phyloP scores from a whole-genome alignment of 345 rosid genomes.

The Gossypium bickii region DNA sequence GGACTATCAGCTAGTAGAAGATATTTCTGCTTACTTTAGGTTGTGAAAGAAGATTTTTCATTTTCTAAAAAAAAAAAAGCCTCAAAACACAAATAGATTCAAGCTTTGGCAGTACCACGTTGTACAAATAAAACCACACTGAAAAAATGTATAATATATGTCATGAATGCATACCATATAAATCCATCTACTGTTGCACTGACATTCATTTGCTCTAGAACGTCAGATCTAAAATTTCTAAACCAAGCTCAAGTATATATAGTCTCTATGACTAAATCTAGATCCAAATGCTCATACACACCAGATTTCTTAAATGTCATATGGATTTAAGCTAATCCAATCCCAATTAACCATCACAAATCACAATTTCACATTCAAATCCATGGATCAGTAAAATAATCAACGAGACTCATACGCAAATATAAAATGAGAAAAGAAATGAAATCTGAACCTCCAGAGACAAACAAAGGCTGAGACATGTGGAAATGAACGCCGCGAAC shows the following conservation, averaged over 20 bases:
- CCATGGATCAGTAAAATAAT: neutral
- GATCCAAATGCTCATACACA: neutral
- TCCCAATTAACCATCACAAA: neutral
- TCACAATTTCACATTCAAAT: slow-evolving; percentile 1
- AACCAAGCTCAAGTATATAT: neutral
- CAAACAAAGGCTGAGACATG: slow-evolving; percentile 81
- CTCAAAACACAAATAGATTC: neutral
- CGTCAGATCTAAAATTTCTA: neutral
- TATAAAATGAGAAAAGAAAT: neutral
- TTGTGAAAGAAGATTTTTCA: neutral
- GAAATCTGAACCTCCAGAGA: slow-evolving; percentile 66
- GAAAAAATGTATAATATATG: neutral
- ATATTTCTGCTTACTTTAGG: neutral
- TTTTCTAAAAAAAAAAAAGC: neutral
- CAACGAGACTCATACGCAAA: neutral
- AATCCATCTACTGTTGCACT: neutral
- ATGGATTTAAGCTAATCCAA: neutral
- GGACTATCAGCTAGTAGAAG: neutral
- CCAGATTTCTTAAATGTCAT: neutral
- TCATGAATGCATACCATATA: neutral
- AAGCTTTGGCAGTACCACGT: neutral
- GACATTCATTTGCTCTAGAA: neutral
- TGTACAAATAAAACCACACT: neutral
- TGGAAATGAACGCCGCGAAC: slow-evolving; percentile 99
- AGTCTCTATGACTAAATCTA: neutral